A percentile compares a stretch with the other conserved stretches of the same genome.
Evolutionary conservation across 331 rosid species (phyloP).

Genomic region (Dryas integrifolia): DNA sequence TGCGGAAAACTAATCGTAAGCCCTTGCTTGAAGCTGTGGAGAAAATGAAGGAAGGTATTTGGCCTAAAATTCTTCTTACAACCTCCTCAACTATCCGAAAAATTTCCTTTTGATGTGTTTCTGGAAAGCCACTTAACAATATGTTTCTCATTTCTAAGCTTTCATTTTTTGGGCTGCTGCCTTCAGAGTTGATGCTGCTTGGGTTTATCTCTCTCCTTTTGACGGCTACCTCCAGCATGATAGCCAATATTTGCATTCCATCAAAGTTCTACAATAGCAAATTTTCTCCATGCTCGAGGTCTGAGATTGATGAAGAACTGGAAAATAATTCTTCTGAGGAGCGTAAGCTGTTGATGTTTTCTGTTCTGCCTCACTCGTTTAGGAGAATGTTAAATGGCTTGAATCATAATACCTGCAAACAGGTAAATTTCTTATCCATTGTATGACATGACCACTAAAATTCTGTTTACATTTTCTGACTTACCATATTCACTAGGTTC

Average conservation of each 20-base stretch:
- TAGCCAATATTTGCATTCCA: conserved; percentile 84
- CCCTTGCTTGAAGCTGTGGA: conserved; percentile 92
- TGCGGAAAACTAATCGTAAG: conserved; percentile 75
- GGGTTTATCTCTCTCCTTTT: conserved; percentile 92
- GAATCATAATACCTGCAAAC: conserved; percentile 55
- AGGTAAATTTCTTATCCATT: conserved; percentile 38
- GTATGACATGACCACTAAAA: background rate
- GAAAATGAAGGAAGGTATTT: conserved; percentile 92
- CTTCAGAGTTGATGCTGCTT: conserved; percentile 89
- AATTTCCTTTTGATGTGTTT: background rate
- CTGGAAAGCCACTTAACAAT: background rate
- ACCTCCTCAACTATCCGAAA: conserved; percentile 4
- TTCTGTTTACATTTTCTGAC: conserved; percentile 6
- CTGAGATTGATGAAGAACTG: conserved; percentile 60
- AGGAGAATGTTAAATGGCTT: conserved; percentile 56
- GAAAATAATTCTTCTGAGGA: conserved; percentile 41
- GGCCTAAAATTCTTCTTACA: background rate
- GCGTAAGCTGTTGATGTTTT: conserved; percentile 56
- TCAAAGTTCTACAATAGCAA: conserved; percentile 72
- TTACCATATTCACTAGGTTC: background rate
- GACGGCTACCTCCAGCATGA: conserved; percentile 81
- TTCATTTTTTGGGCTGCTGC: conserved; percentile 29
- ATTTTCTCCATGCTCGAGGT: conserved; percentile 75
- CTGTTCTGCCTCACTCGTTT: conserved; percentile 41
- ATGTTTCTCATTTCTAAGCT: conserved; percentile 14